These are phyloP conservation scores for Phytomonas francai DNA, from an alignment of 208 protist species.

Conservation along the genomic window DNA sequence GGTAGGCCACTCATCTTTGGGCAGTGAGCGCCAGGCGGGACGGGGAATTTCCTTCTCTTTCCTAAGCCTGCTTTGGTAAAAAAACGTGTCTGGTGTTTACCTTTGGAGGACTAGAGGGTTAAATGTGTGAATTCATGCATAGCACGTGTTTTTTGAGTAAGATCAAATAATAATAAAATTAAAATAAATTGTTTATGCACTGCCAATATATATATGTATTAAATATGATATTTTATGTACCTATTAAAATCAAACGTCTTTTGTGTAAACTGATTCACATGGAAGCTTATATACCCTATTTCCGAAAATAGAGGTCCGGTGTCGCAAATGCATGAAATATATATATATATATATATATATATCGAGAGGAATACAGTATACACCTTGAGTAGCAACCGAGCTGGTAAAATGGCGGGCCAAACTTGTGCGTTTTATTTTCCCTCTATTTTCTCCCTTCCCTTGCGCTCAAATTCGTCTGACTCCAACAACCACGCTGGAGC, in stretches of 20 bases:
- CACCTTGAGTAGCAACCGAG: background rate
- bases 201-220: background rate
- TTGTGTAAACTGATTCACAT: background rate
- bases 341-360: constrained; percentile 14
- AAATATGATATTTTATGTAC: background rate
- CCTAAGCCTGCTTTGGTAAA: background rate
- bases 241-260: background rate
- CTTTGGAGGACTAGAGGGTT: background rate
- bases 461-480: constrained; percentile 28
- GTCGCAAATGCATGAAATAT: background rate
- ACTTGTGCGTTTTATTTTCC: constrained; percentile 7
- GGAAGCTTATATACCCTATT: background rate
- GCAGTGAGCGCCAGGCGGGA: background rate
- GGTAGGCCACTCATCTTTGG: constrained; percentile 36
- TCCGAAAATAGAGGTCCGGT: background rate
- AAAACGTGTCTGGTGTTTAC: background rate
- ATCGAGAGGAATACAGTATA: background rate
- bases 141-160: background rate
- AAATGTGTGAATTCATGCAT: background rate
- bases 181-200: background rate
- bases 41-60: background rate
- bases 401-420: background rate
- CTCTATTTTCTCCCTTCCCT: constrained; percentile 21
- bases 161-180: background rate
- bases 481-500: constrained; percentile 58